A percentile compares a stretch with the other conserved stretches of the same genome.
phyloP scores from a whole-genome alignment of 805 yeast species.

The Saturnispora besseyi region DNA sequence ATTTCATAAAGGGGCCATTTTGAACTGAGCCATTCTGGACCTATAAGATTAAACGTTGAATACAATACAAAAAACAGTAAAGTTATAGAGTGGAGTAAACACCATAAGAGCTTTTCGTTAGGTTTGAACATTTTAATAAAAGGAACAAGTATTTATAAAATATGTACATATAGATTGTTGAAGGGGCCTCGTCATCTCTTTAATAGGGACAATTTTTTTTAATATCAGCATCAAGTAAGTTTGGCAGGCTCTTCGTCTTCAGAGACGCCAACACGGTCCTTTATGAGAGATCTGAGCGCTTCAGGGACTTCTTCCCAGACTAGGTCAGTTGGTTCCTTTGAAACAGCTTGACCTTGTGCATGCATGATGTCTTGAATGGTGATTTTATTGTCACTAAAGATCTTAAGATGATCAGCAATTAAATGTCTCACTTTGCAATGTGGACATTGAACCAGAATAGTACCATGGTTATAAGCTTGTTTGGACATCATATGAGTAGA shows the following conservation, averaged over 20 bases:
- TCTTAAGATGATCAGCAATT: slow-evolving; percentile 81
- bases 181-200: background rate
- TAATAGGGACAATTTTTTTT: too few relatives aligned
- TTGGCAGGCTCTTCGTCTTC: slow-evolving; percentile 3
- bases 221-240: background rate
- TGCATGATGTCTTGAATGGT: slow-evolving; percentile 73
- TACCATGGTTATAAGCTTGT: slow-evolving; percentile 81
- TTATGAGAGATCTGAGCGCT: slow-evolving; percentile 39
- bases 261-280: slow-evolving; percentile 47
- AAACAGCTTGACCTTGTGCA: slow-evolving; percentile 68
- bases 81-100: slow-evolving; percentile 1
- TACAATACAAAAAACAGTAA: slow-evolving; percentile 15
- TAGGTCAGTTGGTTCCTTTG: slow-evolving; percentile 56
- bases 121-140: too few relatives aligned
- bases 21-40: slow-evolving; percentile 5
- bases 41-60: slow-evolving; percentile 5
- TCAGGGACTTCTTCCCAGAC: slow-evolving; percentile 64
- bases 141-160: background rate
- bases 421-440: slow-evolving; percentile 81
- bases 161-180: background rate
- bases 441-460: slow-evolving; percentile 87
- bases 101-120: background rate
- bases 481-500: slow-evolving; percentile 88
- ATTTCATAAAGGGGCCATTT: slow-evolving; percentile 17
- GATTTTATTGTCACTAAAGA: slow-evolving; percentile 68